These are phyloP conservation scores for Urostyla sp. DNA, from an alignment of 73 alveolate species.

Conservation along the genomic window DNA sequence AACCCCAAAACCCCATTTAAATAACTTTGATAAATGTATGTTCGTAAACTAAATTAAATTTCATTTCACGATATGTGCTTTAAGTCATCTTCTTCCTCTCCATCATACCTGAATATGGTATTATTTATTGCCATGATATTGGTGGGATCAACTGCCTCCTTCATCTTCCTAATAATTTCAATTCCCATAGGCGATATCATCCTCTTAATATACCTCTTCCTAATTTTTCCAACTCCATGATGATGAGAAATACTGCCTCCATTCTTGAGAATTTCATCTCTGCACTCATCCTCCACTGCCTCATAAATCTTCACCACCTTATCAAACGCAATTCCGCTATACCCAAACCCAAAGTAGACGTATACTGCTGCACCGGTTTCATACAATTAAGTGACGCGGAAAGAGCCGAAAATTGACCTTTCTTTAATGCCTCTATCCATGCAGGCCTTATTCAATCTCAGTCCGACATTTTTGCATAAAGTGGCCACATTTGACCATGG, in stretches of 20 bases:
- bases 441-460: slow-evolving; percentile 71
- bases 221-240: slow-evolving; percentile 94
- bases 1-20: too few species aligned
- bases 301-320: slow-evolving; percentile 63
- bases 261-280: slow-evolving; percentile 82
- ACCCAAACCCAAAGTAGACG: slow-evolving; percentile 85
- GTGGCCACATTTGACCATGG: slow-evolving; percentile 86
- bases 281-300: slow-evolving; percentile 88
- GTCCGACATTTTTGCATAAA: slow-evolving; percentile 75
- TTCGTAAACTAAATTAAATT: not conserved
- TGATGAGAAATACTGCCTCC: slow-evolving; percentile 94
- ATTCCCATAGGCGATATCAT: slow-evolving; percentile 78
- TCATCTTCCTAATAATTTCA: slow-evolving; percentile 66
- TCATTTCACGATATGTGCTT: slow-evolving; percentile 21
- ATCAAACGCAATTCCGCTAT: slow-evolving; percentile 51
- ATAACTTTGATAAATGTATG: not conserved
- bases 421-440: slow-evolving; percentile 60
- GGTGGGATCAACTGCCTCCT: slow-evolving; percentile 82
- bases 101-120: slow-evolving; percentile 22
- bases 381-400: slow-evolving; percentile 88
- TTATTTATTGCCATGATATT: slow-evolving; percentile 74
- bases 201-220: slow-evolving; percentile 74
- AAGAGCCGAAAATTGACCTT: slow-evolving; percentile 76
- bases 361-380: slow-evolving; percentile 92
- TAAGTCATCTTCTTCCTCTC: slow-evolving; percentile 31